phyloP scores from a whole-genome alignment of 768 basidiomycete genomes.

The Boletales sp. region DNA sequence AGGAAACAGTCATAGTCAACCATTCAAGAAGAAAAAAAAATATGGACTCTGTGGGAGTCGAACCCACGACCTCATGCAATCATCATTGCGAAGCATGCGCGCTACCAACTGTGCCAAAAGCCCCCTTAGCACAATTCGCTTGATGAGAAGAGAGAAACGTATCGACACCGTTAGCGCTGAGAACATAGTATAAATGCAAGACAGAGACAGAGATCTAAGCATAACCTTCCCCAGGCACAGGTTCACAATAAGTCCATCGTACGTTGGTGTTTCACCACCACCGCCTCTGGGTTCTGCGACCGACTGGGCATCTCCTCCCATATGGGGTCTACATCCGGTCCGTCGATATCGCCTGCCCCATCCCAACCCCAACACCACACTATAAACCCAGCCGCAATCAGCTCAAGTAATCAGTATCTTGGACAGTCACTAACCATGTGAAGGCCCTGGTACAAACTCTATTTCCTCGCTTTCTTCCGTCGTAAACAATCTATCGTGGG shows the following conservation, averaged over 20 bases:
- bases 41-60: slow-evolving; percentile 41
- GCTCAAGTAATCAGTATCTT: neutral
- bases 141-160: too few species aligned
- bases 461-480: slow-evolving; percentile 80
- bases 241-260: slow-evolving; percentile 21
- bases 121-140: slow-evolving; percentile 23
- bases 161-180: neutral
- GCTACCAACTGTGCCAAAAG: slow-evolving; percentile 60
- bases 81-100: slow-evolving; percentile 52
- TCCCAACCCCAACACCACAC: slow-evolving; percentile 99
- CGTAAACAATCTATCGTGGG: slow-evolving; percentile 91
- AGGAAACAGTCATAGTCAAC: too few species aligned
- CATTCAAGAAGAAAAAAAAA: neutral
- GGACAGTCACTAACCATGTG: slow-evolving; percentile 55
- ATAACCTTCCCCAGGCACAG: neutral
- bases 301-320: slow-evolving; percentile 85
- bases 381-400: slow-evolving; percentile 29
- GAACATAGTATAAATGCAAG: neutral
- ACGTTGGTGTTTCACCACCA: slow-evolving; percentile 70
- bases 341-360: slow-evolving; percentile 95
- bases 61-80: slow-evolving; percentile 57
- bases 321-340: slow-evolving; percentile 96
- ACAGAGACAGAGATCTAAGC: slow-evolving; percentile 15
- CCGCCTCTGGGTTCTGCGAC: slow-evolving; percentile 53
- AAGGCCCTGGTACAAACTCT: slow-evolving; percentile 76